These are phyloP conservation scores for Backusella australiensis DNA, from an alignment of 192 early-diverging fungal species.

Conservation along the genomic window DNA sequence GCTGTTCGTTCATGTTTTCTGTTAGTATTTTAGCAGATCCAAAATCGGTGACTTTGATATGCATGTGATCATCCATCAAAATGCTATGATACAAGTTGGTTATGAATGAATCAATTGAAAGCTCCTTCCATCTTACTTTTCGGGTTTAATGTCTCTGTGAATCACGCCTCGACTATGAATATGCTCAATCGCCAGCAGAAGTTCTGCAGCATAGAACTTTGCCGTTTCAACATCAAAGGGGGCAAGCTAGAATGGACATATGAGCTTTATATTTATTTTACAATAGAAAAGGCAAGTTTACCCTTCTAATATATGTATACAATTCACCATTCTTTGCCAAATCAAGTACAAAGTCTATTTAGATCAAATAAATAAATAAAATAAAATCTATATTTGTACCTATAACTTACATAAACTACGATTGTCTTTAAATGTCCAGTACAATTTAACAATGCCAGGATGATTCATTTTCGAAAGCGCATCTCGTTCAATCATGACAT, in stretches of 20 bases:
- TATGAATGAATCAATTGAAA: background rate
- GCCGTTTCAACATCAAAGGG: constrained; percentile 71
- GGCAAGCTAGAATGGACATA: constrained; percentile 53
- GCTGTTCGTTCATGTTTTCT: constrained; percentile 7
- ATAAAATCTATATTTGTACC: background rate
- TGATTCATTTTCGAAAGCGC: constrained; percentile 84
- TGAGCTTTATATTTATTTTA: too few relatives aligned
- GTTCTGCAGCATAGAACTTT: constrained; percentile 86
- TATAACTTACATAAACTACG: constrained; percentile 68
- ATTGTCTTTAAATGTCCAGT: constrained; percentile 94
- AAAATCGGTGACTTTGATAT: constrained; percentile 96
- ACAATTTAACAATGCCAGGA: constrained; percentile 88
- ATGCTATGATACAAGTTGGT: constrained; percentile 52
- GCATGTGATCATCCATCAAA: constrained; percentile 82
- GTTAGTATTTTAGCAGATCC: constrained; percentile 84
- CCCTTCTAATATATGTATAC: constrained; percentile 76
- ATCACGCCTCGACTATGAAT: constrained; percentile 84
- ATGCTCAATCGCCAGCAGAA: constrained; percentile 83
- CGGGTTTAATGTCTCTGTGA: constrained; percentile 95
- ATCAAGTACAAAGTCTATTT: constrained; percentile 86
- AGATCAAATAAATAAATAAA: background rate
- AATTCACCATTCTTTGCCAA: constrained; percentile 90
- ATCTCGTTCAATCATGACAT: constrained; percentile 93
- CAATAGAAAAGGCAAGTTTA: constrained; percentile 7
- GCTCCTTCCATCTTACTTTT: constrained; percentile 59